Evolutionary conservation across 148 eudicot genomes (phyloP), one percentile per base, ranked within the genome.

Genomic region (Rhododendron ferrugineum): DNA sequence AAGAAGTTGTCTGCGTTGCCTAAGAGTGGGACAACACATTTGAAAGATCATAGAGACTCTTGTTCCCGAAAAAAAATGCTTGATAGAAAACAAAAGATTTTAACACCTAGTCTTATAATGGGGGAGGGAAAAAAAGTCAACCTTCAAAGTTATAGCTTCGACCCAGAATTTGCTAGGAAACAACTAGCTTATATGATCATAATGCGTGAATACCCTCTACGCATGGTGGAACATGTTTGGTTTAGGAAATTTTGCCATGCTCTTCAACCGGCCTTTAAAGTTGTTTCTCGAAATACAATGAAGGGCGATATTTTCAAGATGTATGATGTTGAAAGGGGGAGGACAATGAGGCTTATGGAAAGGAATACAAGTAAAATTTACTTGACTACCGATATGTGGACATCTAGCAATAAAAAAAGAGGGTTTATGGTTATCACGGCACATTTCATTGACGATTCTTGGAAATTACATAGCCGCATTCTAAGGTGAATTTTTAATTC

Each of bases 371-470:
- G 72, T 23, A 23, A 78, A 2, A 26, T 89, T 82, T 77, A 62
- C 11, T 34, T 87, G 4, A 89, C 87, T 1, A 89, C 79, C 0
- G 86, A 87, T 6, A 85, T 87, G 86, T 89, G 87, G 84, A 87
- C 82, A 22, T 28, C 87, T 14, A 52, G 23, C 10, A 86, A 87
- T 26, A 20, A 85, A 13, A 85, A 85, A 42, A 86, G 79, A 47
- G 84, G 85, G 5, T 87, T 75, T 70, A 87, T 86, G 84, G 87
- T 28, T n/a, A 64, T 89, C 3, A 87, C 85, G 0, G 66, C 85
- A 5, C 87, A 86, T 49, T 87, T 60, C n/a, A 84, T 89, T 28
- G 84, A 89, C 32, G 85, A 79, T 7, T 30, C 42, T 1, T 85
- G 84, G 87, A 34, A n/a, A 0, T 66, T 86, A 22, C 47, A 64